These are phyloP conservation scores for Yarrowia osloensis DNA, from an alignment of 805 yeast genomes.

Conservation along the genomic window DNA sequence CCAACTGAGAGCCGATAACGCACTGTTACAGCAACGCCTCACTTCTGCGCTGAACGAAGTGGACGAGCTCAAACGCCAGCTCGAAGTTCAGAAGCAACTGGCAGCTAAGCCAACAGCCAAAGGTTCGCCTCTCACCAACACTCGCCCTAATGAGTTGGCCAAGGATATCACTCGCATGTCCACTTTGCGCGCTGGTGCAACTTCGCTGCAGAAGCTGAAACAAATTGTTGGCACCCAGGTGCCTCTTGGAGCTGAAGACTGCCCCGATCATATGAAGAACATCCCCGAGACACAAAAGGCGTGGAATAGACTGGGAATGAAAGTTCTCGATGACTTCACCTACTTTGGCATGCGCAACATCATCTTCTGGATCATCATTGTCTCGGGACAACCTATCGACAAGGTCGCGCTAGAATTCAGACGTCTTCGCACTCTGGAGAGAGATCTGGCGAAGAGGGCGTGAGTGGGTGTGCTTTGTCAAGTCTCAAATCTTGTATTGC, in stretches of 20 bases:
- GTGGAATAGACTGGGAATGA: slow-evolving; percentile 2
- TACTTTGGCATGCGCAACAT: slow-evolving; percentile 15
- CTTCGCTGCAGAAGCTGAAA: not conserved
- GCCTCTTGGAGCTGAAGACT: not conserved
- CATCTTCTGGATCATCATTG: slow-evolving; percentile 4
- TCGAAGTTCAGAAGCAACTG: not conserved
- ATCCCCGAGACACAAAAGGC: not conserved
- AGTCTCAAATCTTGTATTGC: too few species aligned
- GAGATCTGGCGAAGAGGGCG: not conserved
- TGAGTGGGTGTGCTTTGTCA: too few species aligned
- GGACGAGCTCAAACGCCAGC: not conserved
- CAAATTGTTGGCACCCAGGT: not conserved
- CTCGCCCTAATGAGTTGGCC: not conserved
- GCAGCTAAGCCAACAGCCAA: not conserved
- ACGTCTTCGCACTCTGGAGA: not conserved
- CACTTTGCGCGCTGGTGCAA: not conserved
- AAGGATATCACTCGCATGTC: not conserved
- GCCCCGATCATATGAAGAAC: not conserved
- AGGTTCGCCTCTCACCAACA: not conserved
- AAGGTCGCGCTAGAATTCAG: not conserved
- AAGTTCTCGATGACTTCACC: not conserved
- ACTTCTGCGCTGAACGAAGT: not conserved
- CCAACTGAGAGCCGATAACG: not conserved
- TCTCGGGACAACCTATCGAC: not conserved
- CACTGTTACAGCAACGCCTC: not conserved